Conservation (phyloP, 148 eudicot genomes). For the Heliosperma pusillum region DNA sequence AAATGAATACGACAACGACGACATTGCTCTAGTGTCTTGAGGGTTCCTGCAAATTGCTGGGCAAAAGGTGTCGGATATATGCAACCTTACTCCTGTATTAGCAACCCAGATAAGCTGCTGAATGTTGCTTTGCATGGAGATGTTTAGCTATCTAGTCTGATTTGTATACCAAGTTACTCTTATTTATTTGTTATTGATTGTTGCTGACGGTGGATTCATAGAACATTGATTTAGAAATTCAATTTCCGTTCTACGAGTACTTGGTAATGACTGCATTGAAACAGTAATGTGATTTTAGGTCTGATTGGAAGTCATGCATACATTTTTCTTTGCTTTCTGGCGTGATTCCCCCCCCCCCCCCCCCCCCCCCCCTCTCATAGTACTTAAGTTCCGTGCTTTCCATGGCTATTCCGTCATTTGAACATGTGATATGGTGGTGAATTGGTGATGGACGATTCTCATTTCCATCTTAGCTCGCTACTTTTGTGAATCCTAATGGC, state of each 20-base stretch:
- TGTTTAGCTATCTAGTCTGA: background rate
- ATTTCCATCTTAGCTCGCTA: background rate
- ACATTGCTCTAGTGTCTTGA: background rate
- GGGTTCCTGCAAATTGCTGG: background rate
- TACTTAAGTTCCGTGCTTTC: background rate
- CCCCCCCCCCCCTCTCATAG: too few relatives aligned
- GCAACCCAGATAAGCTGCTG: background rate
- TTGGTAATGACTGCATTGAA: too few relatives aligned
- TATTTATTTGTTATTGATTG: background rate
- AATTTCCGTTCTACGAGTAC: too few relatives aligned
- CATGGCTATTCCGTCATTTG: background rate
- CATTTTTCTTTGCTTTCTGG: too few relatives aligned
- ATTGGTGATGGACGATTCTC: background rate
- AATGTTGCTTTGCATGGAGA: background rate
- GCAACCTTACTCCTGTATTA: too few relatives aligned
- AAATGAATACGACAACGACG: background rate
- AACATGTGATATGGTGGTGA: background rate
- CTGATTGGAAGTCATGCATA: background rate
- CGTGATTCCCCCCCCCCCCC: too few relatives aligned
- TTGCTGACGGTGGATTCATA: background rate
- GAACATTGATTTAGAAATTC: background rate
- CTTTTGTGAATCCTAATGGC: background rate
- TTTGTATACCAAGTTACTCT: background rate
- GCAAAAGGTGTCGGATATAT: background rate
- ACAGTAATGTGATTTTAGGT: background rate